These are phyloP conservation scores for Herpetospermum pedunculosum DNA, from an alignment of 306 rosid genomes.

Conservation along the genomic window DNA sequence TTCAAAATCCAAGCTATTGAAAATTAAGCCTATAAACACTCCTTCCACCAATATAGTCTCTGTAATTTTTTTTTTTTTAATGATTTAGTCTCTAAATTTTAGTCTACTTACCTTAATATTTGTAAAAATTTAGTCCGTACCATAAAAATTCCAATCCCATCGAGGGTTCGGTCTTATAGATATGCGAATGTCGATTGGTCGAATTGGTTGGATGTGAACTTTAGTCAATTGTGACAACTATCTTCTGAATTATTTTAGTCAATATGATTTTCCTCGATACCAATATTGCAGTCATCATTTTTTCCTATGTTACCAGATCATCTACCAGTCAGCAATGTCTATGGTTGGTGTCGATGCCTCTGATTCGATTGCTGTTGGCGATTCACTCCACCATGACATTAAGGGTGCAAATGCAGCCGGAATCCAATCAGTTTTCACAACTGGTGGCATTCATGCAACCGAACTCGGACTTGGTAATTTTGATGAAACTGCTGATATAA, in stretches of 20 bases:
- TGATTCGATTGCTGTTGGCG: conserved; percentile 76
- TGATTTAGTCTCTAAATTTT: neutral
- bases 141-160: too few relatives aligned
- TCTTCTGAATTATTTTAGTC: neutral
- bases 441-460: conserved; percentile 72
- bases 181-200: neutral
- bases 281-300: neutral
- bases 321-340: conserved; percentile 67
- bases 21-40: too few relatives aligned
- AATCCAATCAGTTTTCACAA: conserved; percentile 50
- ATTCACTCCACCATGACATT: conserved; percentile 91
- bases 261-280: neutral
- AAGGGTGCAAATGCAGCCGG: conserved; percentile 87
- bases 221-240: neutral
- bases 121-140: neutral
- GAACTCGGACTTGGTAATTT: conserved; percentile 59
- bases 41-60: too few relatives aligned
- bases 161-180: neutral
- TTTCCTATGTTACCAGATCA: conserved; percentile 38
- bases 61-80: neutral
- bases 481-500: conserved; percentile 44
- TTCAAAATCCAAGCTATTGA: too few relatives aligned
- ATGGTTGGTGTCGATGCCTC: conserved; percentile 52
- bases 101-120: neutral
- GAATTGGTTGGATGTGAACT: neutral